Base-by-base conservation (phyloP, 2,329 filamentous ascomycete genomes). In the Lecanicillium sp. region DNA sequence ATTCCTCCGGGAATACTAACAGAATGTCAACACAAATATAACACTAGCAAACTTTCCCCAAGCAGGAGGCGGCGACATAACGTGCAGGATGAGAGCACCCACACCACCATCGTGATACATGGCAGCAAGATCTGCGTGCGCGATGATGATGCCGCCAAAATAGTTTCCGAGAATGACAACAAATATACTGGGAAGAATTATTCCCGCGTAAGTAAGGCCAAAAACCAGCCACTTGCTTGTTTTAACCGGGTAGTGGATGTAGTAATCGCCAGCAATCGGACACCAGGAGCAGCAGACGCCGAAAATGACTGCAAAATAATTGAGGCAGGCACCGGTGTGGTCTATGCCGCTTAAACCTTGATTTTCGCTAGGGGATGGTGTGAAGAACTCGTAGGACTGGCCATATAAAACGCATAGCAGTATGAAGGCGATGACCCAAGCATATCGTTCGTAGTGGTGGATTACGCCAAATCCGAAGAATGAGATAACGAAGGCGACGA, bases 391-490 rank as follows among this genome's bases (percentile, higher is more conserved):
- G 33, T 37, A 40, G 17, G 43, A 40, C 39, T 50, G 48, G 20
- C 40, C 48, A 15, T 44, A 46, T 17, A 50, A 37, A 7, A 45
- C 46, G 10, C 45, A 47, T 4, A 50, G 35, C 6, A 50, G 39
- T 11, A 47, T 42, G 13, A 49, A 44, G 1, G 46, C 46, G 10
- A 46, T 42, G 15, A 46, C 38, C 48, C 48, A 50, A 9, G 48
- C 46, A 22, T 47, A 49, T 19, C 46, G 42, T 25, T 49, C 46
- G 20, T 46, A 50, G n/a, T 43, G 35, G 29, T 50, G 48, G 13
- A 50, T 50, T n/a, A 49, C 33, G 20, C 37, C 41, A 37, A 46
- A 50, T 7, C 48, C 48, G 31, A 49, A 47, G 18, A 49, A 44
- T 3, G 48, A 50, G 8, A 50, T 42, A 10, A 47, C 37, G 37